Percentiles rank a stretch among this genome's conserved stretches.
Evolutionary conservation across 192 early-diverging fungal genomes (phyloP).

Genomic region (Linnemannia schmuckeri): DNA sequence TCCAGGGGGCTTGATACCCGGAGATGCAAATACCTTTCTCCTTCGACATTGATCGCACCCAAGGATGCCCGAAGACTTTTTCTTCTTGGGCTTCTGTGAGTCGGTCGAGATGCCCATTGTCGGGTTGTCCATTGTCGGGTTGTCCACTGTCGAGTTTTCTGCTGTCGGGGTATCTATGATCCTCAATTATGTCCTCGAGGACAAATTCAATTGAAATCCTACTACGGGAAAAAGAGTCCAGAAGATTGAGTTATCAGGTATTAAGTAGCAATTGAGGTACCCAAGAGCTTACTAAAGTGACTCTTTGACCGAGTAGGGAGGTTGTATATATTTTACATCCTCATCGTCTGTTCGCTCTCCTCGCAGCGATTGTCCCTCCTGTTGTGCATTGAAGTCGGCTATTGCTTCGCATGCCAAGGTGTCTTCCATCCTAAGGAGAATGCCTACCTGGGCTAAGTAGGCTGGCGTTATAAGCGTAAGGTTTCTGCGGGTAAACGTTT

Average conservation of each 20-base stretch:
- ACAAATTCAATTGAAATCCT: background rate
- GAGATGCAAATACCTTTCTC: conserved; percentile 31
- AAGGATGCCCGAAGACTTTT: conserved; percentile 24
- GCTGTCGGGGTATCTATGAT: background rate
- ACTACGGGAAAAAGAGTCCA: background rate
- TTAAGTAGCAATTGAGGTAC: background rate
- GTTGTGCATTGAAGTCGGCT: too few relatives aligned
- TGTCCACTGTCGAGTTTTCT: background rate
- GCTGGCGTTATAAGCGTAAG: background rate
- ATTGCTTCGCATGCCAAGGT: background rate
- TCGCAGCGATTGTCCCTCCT: too few relatives aligned
- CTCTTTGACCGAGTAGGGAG: background rate
- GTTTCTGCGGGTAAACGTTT: background rate
- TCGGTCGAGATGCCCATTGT: background rate
- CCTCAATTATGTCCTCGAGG: background rate
- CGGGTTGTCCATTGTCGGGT: background rate
- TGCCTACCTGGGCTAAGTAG: conserved; percentile 1
- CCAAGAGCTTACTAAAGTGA: background rate
- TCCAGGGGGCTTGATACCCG: background rate
- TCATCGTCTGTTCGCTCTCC: too few relatives aligned
- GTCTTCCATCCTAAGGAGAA: background rate
- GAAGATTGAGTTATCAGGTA: background rate
- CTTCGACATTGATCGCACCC: conserved; percentile 53
- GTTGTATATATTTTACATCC: too few relatives aligned
- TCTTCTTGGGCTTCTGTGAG: conserved; percentile 44